Conservation (phyloP, 176 grass and related monocot genomes). For the Carex parvula region DNA sequence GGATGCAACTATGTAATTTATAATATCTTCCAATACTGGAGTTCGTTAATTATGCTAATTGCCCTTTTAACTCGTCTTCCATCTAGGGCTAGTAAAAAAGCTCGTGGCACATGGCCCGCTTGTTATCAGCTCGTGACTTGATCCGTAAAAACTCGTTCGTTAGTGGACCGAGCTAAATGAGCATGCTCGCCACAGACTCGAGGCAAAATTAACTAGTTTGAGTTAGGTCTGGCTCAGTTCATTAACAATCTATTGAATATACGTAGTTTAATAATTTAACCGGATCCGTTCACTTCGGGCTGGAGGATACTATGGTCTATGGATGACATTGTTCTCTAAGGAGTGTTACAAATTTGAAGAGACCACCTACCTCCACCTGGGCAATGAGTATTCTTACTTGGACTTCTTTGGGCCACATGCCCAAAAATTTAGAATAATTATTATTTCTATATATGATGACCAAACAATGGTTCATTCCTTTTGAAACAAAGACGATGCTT, state of each 20-base stretch:
- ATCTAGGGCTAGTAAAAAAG: too few species aligned
- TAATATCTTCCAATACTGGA: background rate
- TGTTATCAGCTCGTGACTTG: too few species aligned
- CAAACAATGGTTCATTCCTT: background rate
- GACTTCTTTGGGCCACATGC: background rate
- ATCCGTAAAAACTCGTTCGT: too few species aligned
- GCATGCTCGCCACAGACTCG: too few species aligned
- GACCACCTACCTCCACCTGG: background rate
- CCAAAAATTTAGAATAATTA: background rate
- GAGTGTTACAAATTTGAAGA: background rate
- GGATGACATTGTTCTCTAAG: background rate
- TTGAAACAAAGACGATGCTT: slow-evolving; percentile 2
- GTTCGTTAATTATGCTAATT: background rate
- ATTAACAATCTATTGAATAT: too few species aligned
- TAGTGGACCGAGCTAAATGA: too few species aligned
- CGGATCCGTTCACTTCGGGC: too few species aligned
- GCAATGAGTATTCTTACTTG: background rate
- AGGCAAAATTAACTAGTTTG: too few species aligned
- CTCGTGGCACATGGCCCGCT: too few species aligned
- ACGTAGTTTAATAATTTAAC: too few species aligned
- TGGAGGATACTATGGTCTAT: too few species aligned
- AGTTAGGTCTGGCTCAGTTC: too few species aligned
- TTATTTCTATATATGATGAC: background rate
- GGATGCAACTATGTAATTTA: background rate
- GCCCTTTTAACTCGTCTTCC: background rate